Evolutionary conservation across 345 rosid species (phyloP), one percentile per base, ranked within the genome.

Genomic region (Acer negundo): DNA sequence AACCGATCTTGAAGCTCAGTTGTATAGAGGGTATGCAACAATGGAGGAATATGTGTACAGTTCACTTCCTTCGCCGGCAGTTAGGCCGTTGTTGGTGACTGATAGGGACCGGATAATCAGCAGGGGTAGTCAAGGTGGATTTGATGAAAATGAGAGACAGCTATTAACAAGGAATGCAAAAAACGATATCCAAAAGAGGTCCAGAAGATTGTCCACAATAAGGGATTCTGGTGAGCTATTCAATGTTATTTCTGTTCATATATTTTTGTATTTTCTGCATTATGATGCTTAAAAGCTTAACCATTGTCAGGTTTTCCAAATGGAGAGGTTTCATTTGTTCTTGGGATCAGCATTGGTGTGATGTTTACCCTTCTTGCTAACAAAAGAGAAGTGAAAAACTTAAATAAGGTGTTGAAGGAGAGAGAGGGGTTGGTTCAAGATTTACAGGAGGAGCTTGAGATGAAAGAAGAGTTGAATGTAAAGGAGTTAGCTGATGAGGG

Each of bases 381-480:
- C 16, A 74, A 55, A 24, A 70, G 23, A 40, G 77, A 83, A 77
- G 49, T 81, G 24, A 79, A 83, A 62, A 69, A n/a, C 2, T 78
- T 86, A 64, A 64, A 76, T 28, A 77, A 77, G 42, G n/a, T 16
- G 68, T 55, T 86, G 78, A 72, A 67, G 62, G 76, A 83, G 74
- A 78, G 64, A 24, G 46, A 74, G 80, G 77, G 67, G 66, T 62
- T 83, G 70, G 80, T 81, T 51, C 73, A 44, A 67, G 88, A 79
- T 66, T 70, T 81, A 26, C 74, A 83, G 0, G 88, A 86, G 12
- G 86, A 86, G 69, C 83, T 86, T 16, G 79, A 86, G 68, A 83
- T 74, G 82, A 83, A 77, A 38, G 82, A 83, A 47, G 44, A 6
- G 62, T 62, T 79, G 38, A 35, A 35, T 35, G 38, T 35, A 5